Percentiles rank a stretch among this genome's conserved stretches.
Evolutionary conservation across 805 yeast genomes (phyloP).

Genomic region (Metschnikowia koreensis): DNA sequence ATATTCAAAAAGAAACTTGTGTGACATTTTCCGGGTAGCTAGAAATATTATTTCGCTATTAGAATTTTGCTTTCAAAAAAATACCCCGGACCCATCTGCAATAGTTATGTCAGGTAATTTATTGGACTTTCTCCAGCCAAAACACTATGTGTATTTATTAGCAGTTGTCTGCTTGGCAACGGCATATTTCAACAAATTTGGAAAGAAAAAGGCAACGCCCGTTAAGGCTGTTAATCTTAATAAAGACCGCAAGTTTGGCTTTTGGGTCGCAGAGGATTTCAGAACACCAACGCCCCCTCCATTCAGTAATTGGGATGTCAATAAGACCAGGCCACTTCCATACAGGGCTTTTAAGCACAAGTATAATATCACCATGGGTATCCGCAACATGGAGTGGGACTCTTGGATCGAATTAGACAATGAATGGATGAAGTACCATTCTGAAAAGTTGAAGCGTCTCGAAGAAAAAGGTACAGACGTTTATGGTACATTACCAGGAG

Average conservation of each 20-base stretch:
- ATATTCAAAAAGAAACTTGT: not conserved
- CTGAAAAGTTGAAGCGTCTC: slow-evolving; percentile 50
- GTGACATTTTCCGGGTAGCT: not conserved
- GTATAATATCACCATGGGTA: slow-evolving; percentile 68
- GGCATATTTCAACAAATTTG: slow-evolving; percentile 7
- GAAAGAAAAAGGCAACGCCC: slow-evolving; percentile 2
- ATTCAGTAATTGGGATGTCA: slow-evolving; percentile 48
- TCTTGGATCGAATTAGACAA: slow-evolving; percentile 69
- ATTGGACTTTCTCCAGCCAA: slow-evolving; percentile 7
- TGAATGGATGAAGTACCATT: slow-evolving; percentile 58
- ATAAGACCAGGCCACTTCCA: slow-evolving; percentile 54
- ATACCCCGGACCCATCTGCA: not conserved
- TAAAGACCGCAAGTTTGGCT: slow-evolving; percentile 47
- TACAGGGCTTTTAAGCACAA: slow-evolving; percentile 66
- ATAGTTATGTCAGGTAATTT: not conserved
- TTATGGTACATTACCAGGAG: slow-evolving; percentile 51
- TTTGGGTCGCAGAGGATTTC: slow-evolving; percentile 55
- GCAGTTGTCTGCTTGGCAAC: slow-evolving; percentile 10
- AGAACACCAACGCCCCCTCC: slow-evolving; percentile 49
- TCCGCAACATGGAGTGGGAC: slow-evolving; percentile 57
- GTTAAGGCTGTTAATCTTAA: slow-evolving; percentile 22
- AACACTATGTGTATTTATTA: slow-evolving; percentile 16
- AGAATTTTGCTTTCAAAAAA: not conserved
- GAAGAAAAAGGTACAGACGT: slow-evolving; percentile 45
- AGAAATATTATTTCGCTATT: too few species aligned